Conservation (phyloP, 2,329 filamentous ascomycete species). For the Pestalotiopsis sp. region DNA sequence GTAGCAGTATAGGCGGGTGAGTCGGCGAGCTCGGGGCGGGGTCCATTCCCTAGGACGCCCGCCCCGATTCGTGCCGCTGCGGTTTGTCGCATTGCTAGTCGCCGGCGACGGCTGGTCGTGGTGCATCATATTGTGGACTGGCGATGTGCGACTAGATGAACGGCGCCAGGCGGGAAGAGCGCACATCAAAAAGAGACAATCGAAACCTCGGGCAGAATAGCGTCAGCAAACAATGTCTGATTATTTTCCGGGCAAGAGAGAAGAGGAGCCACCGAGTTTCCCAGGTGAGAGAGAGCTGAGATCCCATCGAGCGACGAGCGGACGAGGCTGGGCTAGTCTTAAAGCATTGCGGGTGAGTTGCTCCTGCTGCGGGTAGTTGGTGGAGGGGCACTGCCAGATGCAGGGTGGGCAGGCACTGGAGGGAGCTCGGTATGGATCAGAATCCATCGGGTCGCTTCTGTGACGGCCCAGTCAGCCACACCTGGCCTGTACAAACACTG, state of each 20-base stretch:
- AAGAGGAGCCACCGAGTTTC: background rate
- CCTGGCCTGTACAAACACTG: background rate
- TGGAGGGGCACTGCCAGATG: background rate
- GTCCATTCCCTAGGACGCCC: conserved; percentile 62
- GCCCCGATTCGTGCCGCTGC: conserved; percentile 27
- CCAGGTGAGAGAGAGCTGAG: background rate
- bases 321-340: background rate
- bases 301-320: background rate
- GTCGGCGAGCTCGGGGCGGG: conserved; percentile 51
- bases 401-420: background rate
- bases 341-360: background rate
- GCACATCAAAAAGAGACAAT: background rate
- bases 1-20: conserved; percentile 59
- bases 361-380: background rate
- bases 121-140: background rate
- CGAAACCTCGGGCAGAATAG: background rate
- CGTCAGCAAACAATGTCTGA: background rate
- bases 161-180: background rate
- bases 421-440: background rate
- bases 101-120: conserved; percentile 10
- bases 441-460: background rate
- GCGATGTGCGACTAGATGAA: background rate
- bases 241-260: background rate
- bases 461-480: background rate
- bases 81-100: conserved; percentile 20